Percentiles rank a stretch among this genome's conserved stretches.
These are phyloP conservation scores for Metrosideros polymorpha DNA, from an alignment of 441 rosid genomes.

Conservation along the genomic window DNA sequence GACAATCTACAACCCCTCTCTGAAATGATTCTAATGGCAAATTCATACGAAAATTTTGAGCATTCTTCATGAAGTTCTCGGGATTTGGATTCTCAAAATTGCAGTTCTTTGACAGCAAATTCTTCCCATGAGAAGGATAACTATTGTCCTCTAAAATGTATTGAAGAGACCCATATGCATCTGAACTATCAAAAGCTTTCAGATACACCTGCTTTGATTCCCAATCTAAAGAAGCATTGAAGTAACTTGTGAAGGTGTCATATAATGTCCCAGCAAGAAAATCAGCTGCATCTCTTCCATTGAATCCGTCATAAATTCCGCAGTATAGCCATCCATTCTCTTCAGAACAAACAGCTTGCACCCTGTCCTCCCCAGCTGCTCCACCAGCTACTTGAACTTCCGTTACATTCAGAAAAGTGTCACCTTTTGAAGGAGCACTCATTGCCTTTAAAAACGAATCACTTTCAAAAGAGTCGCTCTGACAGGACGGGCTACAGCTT, in stretches of 20 bases:
- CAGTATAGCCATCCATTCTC: constrained; percentile 91
- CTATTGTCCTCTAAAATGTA: constrained; percentile 13
- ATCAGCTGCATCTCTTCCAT: constrained; percentile 98
- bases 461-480: constrained; percentile 43
- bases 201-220: constrained; percentile 33
- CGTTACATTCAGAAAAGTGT: constrained; percentile 57
- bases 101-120: not conserved
- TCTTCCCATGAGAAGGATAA: not conserved
- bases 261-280: constrained; percentile 90
- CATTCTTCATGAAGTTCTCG: not conserved
- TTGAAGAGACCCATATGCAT: constrained; percentile 12
- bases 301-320: constrained; percentile 86
- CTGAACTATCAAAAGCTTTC: constrained; percentile 11
- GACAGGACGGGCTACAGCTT: constrained; percentile 67
- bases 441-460: constrained; percentile 46
- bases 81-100: constrained; percentile 5
- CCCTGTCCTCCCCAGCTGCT: constrained; percentile 98
- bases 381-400: constrained; percentile 96
- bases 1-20: constrained; percentile 62
- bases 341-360: constrained; percentile 96
- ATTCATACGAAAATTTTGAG: constrained; percentile 2
- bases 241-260: constrained; percentile 50
- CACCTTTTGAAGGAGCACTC: constrained; percentile 60
- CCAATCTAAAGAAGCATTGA: constrained; percentile 34
- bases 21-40: constrained; percentile 35